phyloP scores from a whole-genome alignment of 2,329 filamentous ascomycete species.

The Colletotrichum cordylinicola region DNA sequence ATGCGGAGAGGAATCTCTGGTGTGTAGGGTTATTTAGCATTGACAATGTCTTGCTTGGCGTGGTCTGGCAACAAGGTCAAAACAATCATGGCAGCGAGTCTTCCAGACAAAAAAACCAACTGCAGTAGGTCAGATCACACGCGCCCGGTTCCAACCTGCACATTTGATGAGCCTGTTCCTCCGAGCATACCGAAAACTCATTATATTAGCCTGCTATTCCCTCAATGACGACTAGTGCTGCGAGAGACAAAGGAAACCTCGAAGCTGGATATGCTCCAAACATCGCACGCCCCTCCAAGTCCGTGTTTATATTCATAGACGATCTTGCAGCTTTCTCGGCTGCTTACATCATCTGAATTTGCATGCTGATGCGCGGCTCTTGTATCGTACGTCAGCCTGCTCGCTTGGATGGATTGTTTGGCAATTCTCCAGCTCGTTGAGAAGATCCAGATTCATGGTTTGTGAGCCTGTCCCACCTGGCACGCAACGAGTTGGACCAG shows the following conservation, averaged over 20 bases:
- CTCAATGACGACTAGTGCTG: background rate
- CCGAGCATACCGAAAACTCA: background rate
- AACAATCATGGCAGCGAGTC: background rate
- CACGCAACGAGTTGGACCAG: background rate
- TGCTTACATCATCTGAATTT: background rate
- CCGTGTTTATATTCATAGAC: background rate
- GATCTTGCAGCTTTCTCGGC: background rate
- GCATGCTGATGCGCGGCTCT: background rate
- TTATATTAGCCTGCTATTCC: background rate
- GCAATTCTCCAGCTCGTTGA: background rate
- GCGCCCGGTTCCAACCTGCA: background rate
- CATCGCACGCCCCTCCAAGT: background rate
- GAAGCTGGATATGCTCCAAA: background rate
- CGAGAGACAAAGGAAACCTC: background rate
- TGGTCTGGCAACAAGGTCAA: background rate
- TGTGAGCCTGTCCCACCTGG: background rate
- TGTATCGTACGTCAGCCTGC: background rate
- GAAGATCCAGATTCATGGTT: background rate
- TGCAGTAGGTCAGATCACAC: background rate
- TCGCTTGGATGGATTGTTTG: background rate
- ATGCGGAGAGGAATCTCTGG: background rate
- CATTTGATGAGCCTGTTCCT: background rate
- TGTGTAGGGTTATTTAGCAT: background rate
- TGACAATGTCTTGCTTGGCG: background rate
- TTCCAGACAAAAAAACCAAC: background rate